phyloP scores from a whole-genome alignment of 2,329 filamentous ascomycete species.

The Cadophora sp. region DNA sequence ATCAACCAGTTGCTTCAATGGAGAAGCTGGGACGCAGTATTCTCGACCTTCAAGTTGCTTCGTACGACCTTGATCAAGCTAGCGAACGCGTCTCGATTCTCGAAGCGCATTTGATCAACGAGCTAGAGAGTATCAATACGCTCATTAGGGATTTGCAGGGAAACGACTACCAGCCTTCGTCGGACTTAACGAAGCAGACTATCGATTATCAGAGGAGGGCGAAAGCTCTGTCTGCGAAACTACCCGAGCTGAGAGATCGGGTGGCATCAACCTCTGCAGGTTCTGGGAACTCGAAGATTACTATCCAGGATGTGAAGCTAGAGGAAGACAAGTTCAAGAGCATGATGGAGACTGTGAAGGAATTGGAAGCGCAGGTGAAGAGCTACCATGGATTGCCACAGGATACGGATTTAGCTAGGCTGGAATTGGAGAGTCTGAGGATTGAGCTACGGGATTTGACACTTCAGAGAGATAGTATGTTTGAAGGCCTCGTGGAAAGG shows the following conservation, averaged over 20 bases:
- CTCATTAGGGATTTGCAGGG: slow-evolving; percentile 53
- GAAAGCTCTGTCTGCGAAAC: slow-evolving; percentile 69
- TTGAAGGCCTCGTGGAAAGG: slow-evolving; percentile 73
- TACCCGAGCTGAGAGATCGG: slow-evolving; percentile 70
- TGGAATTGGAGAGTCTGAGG: slow-evolving; percentile 73
- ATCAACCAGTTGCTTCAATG: slow-evolving; percentile 51
- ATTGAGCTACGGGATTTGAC: slow-evolving; percentile 67
- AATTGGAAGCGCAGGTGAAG: slow-evolving; percentile 66
- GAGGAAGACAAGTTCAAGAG: slow-evolving; percentile 65
- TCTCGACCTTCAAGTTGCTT: slow-evolving; percentile 61
- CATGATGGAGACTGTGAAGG: slow-evolving; percentile 63
- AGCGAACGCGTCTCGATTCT: slow-evolving; percentile 61
- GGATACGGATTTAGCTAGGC: slow-evolving; percentile 70
- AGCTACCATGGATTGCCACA: slow-evolving; percentile 76
- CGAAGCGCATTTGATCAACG: slow-evolving; percentile 60
- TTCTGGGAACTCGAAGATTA: slow-evolving; percentile 45
- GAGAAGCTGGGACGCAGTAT: slow-evolving; percentile 59
- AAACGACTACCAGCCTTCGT: slow-evolving; percentile 59
- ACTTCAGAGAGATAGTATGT: slow-evolving; percentile 72
- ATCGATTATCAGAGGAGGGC: slow-evolving; percentile 74
- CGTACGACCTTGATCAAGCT: slow-evolving; percentile 61
- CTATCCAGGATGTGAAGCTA: slow-evolving; percentile 62
- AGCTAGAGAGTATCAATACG: slow-evolving; percentile 51
- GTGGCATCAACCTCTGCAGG: slow-evolving; percentile 50
- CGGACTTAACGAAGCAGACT: slow-evolving; percentile 72